Conservation (phyloP, 2,329 filamentous ascomycete species). For the Sclerotinia subarctica region DNA sequence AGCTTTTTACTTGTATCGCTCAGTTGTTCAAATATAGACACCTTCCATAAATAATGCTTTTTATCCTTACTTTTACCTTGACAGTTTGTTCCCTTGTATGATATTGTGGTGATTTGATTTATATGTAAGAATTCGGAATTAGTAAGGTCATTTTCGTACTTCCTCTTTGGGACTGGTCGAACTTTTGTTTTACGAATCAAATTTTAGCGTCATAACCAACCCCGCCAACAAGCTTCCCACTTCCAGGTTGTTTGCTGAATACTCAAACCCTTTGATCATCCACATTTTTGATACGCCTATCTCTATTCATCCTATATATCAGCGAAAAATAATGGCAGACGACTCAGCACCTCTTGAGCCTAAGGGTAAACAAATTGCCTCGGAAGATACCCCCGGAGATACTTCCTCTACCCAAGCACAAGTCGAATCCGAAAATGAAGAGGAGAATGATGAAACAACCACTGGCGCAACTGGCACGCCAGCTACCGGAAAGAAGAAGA, state of each 20-base stretch:
- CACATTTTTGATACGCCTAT: neutral
- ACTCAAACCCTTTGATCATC: conserved; percentile 1
- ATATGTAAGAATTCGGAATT: neutral
- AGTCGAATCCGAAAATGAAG: conserved; percentile 49
- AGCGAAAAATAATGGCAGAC: conserved; percentile 46
- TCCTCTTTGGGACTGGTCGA: neutral
- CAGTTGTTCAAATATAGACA: neutral
- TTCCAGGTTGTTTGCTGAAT: neutral
- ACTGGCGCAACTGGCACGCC: conserved; percentile 33
- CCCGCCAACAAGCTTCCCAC: conserved; percentile 16
- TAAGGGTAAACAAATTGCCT: conserved; percentile 45
- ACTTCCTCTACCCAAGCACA: conserved; percentile 35
- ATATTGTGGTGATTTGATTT: neutral
- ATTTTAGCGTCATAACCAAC: conserved; percentile 13
- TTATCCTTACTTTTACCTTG: neutral
- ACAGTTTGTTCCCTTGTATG: neutral
- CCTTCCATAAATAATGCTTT: neutral
- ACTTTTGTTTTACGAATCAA: neutral
- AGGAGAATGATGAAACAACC: conserved; percentile 38
- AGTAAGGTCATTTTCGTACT: neutral
- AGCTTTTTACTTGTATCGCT: neutral
- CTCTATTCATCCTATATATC: neutral
- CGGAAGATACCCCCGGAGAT: conserved; percentile 26
- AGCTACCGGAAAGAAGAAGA: conserved; percentile 52
- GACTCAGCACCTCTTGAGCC: conserved; percentile 62